Percentiles rank a stretch among this genome's conserved stretches.
phyloP scores from a whole-genome alignment of 495 filamentous ascomycete genomes.

The Tuber borchii region DNA sequence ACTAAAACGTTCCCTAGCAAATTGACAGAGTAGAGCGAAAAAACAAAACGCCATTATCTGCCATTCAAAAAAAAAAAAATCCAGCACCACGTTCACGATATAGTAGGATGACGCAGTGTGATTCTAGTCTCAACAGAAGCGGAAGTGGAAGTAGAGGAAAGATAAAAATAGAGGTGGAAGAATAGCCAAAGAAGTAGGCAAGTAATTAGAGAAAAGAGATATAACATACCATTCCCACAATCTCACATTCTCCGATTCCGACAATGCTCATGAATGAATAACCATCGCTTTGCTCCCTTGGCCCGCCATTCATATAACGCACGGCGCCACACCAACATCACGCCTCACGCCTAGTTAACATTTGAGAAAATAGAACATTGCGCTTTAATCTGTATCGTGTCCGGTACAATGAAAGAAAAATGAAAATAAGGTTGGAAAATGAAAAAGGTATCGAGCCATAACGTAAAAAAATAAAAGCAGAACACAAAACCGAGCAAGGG shows the following conservation, averaged over 20 bases:
- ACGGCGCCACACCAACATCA: not conserved
- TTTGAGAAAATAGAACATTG: not conserved
- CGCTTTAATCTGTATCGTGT: constrained; percentile 2
- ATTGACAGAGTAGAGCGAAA: not conserved
- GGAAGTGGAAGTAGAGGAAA: not conserved
- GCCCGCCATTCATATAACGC: not conserved
- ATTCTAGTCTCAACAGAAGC: constrained; percentile 5
- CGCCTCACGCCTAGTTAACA: not conserved
- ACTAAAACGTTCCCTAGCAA: not conserved
- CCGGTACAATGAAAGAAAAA: not conserved
- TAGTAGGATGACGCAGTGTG: constrained; percentile 3
- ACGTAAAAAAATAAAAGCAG: constrained; percentile 14
- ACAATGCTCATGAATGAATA: not conserved
- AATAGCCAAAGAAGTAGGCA: not conserved
- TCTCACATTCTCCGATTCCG: not conserved
- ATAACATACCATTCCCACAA: not conserved
- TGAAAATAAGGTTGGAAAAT: constrained; percentile 14
- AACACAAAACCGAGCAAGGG: constrained; percentile 17
- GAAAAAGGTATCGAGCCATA: constrained; percentile 9
- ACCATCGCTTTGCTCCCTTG: not conserved
- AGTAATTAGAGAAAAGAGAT: constrained; percentile 8
- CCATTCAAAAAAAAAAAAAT: not conserved
- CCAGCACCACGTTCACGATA: not conserved
- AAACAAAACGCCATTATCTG: constrained; percentile 2
- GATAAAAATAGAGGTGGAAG: not conserved